phyloP scores from a whole-genome alignment of 1,284 basidiomycete genomes.

The Serendipita sp. region DNA sequence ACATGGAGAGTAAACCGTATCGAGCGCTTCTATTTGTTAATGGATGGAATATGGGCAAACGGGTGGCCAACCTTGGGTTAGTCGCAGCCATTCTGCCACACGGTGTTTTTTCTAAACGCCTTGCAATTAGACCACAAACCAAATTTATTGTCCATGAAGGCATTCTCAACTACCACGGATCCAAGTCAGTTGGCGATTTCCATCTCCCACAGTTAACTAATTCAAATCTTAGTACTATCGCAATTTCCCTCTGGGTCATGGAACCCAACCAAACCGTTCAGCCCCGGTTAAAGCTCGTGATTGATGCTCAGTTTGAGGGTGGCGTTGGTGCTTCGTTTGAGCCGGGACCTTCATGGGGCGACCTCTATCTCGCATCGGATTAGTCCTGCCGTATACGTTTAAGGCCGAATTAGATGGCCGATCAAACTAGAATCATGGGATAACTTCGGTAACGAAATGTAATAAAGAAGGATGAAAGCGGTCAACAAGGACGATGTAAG shows the following conservation, averaged over 20 bases:
- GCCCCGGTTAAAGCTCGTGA: slow-evolving; percentile 38
- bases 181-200: slow-evolving; percentile 37
- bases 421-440: no score
- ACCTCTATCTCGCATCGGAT: background rate
- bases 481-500: no score
- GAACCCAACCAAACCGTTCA: slow-evolving; percentile 30
- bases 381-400: no score
- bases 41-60: slow-evolving; percentile 77
- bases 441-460: no score
- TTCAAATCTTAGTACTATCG: slow-evolving; percentile 41
- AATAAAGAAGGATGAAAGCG: no score
- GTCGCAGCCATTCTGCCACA: slow-evolving; percentile 14
- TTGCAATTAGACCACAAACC: slow-evolving; percentile 40
- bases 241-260: slow-evolving; percentile 57
- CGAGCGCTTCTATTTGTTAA: slow-evolving; percentile 63
- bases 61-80: slow-evolving; percentile 55
- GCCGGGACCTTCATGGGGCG: background rate
- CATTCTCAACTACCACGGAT: slow-evolving; percentile 53
- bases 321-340: slow-evolving; percentile 35
- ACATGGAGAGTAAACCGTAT: slow-evolving; percentile 37
- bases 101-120: slow-evolving; percentile 6
- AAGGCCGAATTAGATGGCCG: no score
- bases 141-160: slow-evolving; percentile 69
- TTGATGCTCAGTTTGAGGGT: slow-evolving; percentile 48
- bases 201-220: slow-evolving; percentile 6